Evolutionary conservation across 2,329 filamentous ascomycete species (phyloP), one percentile per base, ranked within the genome.

Genomic region (Talaromyces amestolkiae): DNA sequence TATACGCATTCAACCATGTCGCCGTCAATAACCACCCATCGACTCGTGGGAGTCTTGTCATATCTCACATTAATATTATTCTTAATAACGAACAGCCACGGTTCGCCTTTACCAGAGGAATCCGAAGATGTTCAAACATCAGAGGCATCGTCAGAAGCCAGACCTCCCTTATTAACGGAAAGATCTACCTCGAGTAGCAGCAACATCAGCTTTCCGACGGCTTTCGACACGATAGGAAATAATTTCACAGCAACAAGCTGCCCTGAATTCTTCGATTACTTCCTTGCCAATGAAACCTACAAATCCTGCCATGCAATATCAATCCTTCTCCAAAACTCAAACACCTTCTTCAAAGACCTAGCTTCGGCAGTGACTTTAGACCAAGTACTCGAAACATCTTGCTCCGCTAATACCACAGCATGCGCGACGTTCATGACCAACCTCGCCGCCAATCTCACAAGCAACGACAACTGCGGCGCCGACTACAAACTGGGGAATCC

Each of bases 281-380:
- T 96, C 71, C 83, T 95, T 60, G 79, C 78, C 56, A 86, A 91
- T 73, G 74, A 83, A 6, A 87, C 86, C 3, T 92, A 95, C 71
- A 85, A 86, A 70, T 76, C 84, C 61, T 98, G 94, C 79, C 87
- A 93, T 70, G 92, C 94, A 0, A 83, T 97, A 65, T 97, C 93
- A 1, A 83, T 97, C 71, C 85, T 98, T 69, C 82, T 98, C 10
- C 75, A 96, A 88, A 92, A 91, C 68, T 97, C 94, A 10, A 86
- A 84, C 61, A 87, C 87, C 47, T 97, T 97, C 80, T 98, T 98
- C 81, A 82, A 92, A 64, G 89, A 89, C 19, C 85, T 89, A 68
- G 89, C 87, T 73, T 90, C 91, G 5, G 82, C 90, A 41, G 82
- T 91, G 59, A 84, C 85, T 70, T 90, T 94, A 66, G 91, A 92